Evolutionary conservation across 306 rosid species (phyloP).

Genomic region (Prunus persica): Prunus_persica_NCBIv2 NC_034009.1:35197501-35198000

Average conservation of each 20-base stretch:
- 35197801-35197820: slow-evolving; percentile 54
- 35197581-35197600: slow-evolving; percentile 59
- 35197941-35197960: slow-evolving; percentile 71
- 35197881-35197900: slow-evolving; percentile 65
- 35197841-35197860: slow-evolving; percentile 63
- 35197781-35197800: slow-evolving; percentile 49
- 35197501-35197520: slow-evolving; percentile 43
- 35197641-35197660: slow-evolving; percentile 88
- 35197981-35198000: slow-evolving; percentile 65
- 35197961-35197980: slow-evolving; percentile 56
- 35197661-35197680: slow-evolving; percentile 69
- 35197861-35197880: slow-evolving; percentile 34
- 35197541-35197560: slow-evolving; percentile 52
- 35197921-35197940: slow-evolving; percentile 47
- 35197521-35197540: slow-evolving; percentile 74
- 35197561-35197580: slow-evolving; percentile 38
- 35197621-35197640: slow-evolving; percentile 64
- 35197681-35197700: slow-evolving; percentile 33
- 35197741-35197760: slow-evolving; percentile 57
- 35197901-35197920: slow-evolving; percentile 55
- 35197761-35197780: slow-evolving; percentile 41
- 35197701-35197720: slow-evolving; percentile 53
- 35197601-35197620: slow-evolving; percentile 48
- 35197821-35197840: slow-evolving; percentile 79
- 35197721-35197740: slow-evolving; percentile 76